A percentile compares a stretch with the other conserved stretches of the same genome.
These are phyloP conservation scores for Metschnikowia lochheadii DNA, from an alignment of 805 yeast genomes.

Conservation along the genomic window DNA sequence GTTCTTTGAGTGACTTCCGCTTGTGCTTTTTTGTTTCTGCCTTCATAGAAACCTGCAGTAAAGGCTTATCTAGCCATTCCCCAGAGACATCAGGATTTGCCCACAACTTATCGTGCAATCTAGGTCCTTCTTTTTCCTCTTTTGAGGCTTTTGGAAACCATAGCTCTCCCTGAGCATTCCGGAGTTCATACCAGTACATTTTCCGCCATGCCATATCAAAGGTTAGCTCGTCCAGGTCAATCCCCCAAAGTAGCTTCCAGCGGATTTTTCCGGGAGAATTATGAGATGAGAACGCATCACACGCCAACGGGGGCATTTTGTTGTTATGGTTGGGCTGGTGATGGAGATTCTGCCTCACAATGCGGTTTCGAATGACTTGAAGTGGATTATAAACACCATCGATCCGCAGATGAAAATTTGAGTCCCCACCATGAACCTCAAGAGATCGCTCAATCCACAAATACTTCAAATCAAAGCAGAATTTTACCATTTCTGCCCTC, in stretches of 20 bases:
- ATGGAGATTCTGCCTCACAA: slow-evolving; percentile 49
- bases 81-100: slow-evolving; percentile 17
- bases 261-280: slow-evolving; percentile 23
- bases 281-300: slow-evolving; percentile 53
- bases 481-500: slow-evolving; percentile 48
- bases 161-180: slow-evolving; percentile 40
- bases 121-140: background rate
- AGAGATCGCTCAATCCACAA: slow-evolving; percentile 42
- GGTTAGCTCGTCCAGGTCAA: slow-evolving; percentile 54
- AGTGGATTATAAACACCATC: slow-evolving; percentile 78
- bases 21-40: background rate
- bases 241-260: slow-evolving; percentile 57
- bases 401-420: slow-evolving; percentile 41
- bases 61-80: slow-evolving; percentile 4
- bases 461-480: slow-evolving; percentile 48
- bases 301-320: slow-evolving; percentile 53
- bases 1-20: slow-evolving; percentile 11
- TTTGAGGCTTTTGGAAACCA: slow-evolving; percentile 42
- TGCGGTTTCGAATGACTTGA: slow-evolving; percentile 74
- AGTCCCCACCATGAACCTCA: slow-evolving; percentile 20
- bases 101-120: slow-evolving; percentile 34
- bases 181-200: slow-evolving; percentile 51
- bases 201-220: slow-evolving; percentile 58
- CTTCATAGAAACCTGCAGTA: slow-evolving; percentile 8
- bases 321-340: slow-evolving; percentile 28